A percentile compares a stretch with the other conserved stretches of the same genome.
phyloP scores from a whole-genome alignment of 371 early-diverging fungal species.

The Mortierella sp. region DNA sequence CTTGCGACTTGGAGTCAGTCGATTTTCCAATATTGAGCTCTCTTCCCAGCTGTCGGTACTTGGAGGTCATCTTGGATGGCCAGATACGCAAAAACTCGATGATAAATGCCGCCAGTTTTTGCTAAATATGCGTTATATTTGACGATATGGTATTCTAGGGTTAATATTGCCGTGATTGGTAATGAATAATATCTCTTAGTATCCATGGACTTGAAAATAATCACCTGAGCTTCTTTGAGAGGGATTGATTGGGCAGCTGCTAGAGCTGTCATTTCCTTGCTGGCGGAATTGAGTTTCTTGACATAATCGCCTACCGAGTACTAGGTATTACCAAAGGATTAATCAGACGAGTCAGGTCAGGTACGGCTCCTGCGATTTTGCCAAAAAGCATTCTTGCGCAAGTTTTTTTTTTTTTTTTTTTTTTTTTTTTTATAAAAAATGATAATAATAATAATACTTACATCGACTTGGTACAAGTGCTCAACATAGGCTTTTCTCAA shows the following conservation, averaged over 20 bases:
- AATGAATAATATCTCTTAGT: background rate
- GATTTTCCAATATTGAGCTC: slow-evolving; percentile 31
- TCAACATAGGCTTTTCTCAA: slow-evolving; percentile 37
- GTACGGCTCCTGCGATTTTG: background rate
- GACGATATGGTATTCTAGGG: no score
- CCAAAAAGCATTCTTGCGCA: no score
- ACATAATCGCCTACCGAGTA: slow-evolving; percentile 37
- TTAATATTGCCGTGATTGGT: background rate
- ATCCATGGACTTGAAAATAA: background rate
- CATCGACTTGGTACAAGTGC: slow-evolving; percentile 36
- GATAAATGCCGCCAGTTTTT: slow-evolving; percentile 44
- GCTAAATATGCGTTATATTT: slow-evolving; percentile 15
- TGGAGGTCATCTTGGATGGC: slow-evolving; percentile 39
- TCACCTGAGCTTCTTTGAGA: slow-evolving; percentile 39
- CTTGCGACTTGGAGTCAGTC: slow-evolving; percentile 23
- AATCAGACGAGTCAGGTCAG: background rate
- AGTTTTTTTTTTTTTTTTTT: background rate
- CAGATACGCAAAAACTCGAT: slow-evolving; percentile 51
- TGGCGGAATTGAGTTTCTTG: slow-evolving; percentile 37
- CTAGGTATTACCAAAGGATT: slow-evolving; percentile 1
- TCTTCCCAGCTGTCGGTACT: slow-evolving; percentile 44
- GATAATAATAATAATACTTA: background rate
- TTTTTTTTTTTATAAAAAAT: background rate
- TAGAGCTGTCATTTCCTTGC: slow-evolving; percentile 44
- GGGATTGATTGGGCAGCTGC: slow-evolving; percentile 41